Evolutionary conservation across 768 basidiomycete genomes (phyloP).

Genomic region (Lactarius sp.): DNA sequence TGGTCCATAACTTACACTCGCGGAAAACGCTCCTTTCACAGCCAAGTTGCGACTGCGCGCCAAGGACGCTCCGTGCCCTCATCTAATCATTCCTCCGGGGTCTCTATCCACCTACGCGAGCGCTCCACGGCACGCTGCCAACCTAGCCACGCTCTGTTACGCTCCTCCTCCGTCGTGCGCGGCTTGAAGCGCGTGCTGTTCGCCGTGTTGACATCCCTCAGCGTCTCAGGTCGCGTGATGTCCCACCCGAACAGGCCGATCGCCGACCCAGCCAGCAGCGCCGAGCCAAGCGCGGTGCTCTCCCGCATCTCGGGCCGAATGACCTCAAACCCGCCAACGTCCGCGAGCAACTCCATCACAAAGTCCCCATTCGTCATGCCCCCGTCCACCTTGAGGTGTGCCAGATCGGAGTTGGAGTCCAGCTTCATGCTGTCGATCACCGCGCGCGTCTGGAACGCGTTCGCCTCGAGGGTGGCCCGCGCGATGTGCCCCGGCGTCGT

Average conservation of each 20-base stretch:
- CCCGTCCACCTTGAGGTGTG: constrained; percentile 93
- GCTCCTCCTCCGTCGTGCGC: constrained; percentile 43
- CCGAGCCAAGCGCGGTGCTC: constrained; percentile 93
- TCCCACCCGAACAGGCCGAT: constrained; percentile 91
- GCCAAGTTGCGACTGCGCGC: neutral
- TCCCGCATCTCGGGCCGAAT: constrained; percentile 95
- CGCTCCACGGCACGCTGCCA: constrained; percentile 91
- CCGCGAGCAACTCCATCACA: constrained; percentile 81
- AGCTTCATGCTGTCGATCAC: constrained; percentile 94
- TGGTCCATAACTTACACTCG: neutral
- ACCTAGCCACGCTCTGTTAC: constrained; percentile 62
- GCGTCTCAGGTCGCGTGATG: constrained; percentile 72
- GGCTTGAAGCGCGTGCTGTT: constrained; percentile 72
- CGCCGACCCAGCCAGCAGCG: constrained; percentile 87
- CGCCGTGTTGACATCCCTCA: constrained; percentile 81
- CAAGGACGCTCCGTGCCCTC: neutral
- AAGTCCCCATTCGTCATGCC: constrained; percentile 95
- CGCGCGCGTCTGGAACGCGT: constrained; percentile 92
- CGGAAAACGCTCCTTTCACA: neutral
- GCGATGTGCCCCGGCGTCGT: constrained; percentile 92
- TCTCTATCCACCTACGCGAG: constrained; percentile 76
- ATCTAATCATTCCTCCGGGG: constrained; percentile 31
- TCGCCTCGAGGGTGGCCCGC: constrained; percentile 93
- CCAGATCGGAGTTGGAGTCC: constrained; percentile 76
- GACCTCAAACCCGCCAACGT: constrained; percentile 89